These are phyloP conservation scores for Elsinoe arachidis DNA, from an alignment of 2,329 filamentous ascomycete species.

Conservation along the genomic window DNA sequence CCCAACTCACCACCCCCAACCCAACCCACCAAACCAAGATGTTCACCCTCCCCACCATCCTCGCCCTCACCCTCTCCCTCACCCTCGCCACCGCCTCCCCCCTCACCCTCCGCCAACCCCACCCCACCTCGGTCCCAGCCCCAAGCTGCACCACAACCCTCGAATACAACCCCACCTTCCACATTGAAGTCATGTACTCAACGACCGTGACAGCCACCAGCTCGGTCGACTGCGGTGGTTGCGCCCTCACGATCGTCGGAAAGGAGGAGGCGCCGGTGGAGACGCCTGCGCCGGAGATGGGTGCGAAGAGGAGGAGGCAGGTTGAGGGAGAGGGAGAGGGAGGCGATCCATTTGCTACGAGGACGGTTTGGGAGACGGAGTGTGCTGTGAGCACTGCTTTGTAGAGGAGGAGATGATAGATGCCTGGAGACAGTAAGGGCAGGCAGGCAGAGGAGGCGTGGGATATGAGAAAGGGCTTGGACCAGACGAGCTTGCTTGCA, in stretches of 20 bases:
- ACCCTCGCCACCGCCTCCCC: not conserved
- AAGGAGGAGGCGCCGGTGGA: not conserved
- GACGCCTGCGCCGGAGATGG: not conserved
- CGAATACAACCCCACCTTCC: not conserved
- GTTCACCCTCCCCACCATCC: slow-evolving; percentile 11
- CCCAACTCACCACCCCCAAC: not conserved
- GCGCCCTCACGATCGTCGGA: not conserved
- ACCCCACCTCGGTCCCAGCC: not conserved
- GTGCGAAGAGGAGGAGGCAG: not conserved
- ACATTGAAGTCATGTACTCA: slow-evolving; percentile 2
- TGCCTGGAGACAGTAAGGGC: no score
- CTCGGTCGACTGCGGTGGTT: slow-evolving; percentile 7
- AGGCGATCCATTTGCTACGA: not conserved
- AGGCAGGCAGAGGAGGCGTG: no score
- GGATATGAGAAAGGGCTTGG: not conserved
- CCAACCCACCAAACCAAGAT: not conserved
- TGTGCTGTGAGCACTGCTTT: not conserved
- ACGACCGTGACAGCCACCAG: not conserved
- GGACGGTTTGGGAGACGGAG: slow-evolving; percentile 2
- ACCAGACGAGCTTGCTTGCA: not conserved
- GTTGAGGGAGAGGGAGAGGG: not conserved
- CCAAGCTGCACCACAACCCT: slow-evolving; percentile 11
- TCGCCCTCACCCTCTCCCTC: slow-evolving; percentile 4
- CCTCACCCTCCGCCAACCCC: not conserved
- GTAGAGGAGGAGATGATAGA: not conserved